Evolutionary conservation across 352 stramenopile species (phyloP), one percentile per base, ranked within the genome.

Genomic region (Globisporangium megalacanthum): DNA sequence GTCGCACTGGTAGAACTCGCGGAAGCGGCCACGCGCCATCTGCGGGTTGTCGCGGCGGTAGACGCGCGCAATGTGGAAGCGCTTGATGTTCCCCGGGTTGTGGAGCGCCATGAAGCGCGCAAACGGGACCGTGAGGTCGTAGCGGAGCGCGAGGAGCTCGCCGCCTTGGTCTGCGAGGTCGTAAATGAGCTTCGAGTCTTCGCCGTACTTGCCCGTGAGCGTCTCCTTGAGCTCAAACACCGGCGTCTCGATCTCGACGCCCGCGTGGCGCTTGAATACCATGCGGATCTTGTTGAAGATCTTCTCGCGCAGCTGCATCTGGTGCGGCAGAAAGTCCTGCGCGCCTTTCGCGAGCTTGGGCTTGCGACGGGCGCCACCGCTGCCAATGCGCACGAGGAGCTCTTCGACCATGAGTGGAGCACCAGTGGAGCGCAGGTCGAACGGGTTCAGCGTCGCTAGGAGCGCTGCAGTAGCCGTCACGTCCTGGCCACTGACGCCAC

Each of bases 1-100:
- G 64, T 99, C 97, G 68, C 97, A 99, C 73, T 99, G 97, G 80
- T 99, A 99, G 72, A 99, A 99, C 67, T 99, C 97, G 49, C 97
- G 88, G 77, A 98, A 99, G 54, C 97, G 84, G 48, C 97, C 97
- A 41, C 91, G 89, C 20, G 86, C 89, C 73, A 98, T 89, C 50
- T 95, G 79, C 46, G 95, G 95, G 66, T 98, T 96, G 80, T 99
- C 96, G 51, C 96, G 86, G 35, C 96, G 78, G 75, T 99, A 99
- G 19, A 98, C 95, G 63, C 96, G 96, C 29, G 94, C 96, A 62
- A 99, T 98, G 74, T 99, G 97, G 80, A 92, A 99, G 45, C 97
- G 89, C 74, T 99, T 99, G 60, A 99, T 99, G 71, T 99, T 99
- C 41, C 96, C 95, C 6, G 98, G 88, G 65, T 84, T 89, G 79